Percentiles rank a stretch among this genome's conserved stretches.
phyloP scores from a whole-genome alignment of 1,139 yeast genomes.

The Groenewaldozyma auringiensis region DNA sequence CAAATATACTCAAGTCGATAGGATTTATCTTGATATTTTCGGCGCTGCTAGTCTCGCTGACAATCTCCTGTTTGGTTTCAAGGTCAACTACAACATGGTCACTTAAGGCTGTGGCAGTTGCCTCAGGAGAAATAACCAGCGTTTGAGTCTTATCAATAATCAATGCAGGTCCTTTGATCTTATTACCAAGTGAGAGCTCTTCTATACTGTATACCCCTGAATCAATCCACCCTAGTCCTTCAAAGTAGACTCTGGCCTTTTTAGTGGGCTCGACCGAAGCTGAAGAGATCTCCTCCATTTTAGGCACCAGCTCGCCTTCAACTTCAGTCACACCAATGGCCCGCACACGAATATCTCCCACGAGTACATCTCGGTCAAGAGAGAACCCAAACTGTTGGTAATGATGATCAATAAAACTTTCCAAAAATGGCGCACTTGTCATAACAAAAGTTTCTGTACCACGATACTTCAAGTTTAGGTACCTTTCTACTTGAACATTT shows the following conservation, averaged over 20 bases:
- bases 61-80: conserved; percentile 8
- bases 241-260: conserved; percentile 35
- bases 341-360: conserved; percentile 76
- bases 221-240: conserved; percentile 40
- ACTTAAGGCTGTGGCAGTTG: conserved; percentile 54
- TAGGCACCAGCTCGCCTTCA: conserved; percentile 19
- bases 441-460: conserved; percentile 86
- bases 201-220: conserved; percentile 48
- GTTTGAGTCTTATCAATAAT: conserved; percentile 85
- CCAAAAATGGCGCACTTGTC: conserved; percentile 38
- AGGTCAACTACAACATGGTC: conserved; percentile 49
- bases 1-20: conserved; percentile 65
- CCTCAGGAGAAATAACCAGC: conserved; percentile 64
- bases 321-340: conserved; percentile 44
- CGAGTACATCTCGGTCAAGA: conserved; percentile 55
- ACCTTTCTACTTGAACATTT: conserved; percentile 46
- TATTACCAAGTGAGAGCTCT: conserved; percentile 45
- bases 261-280: background rate
- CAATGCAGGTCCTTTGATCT: conserved; percentile 69
- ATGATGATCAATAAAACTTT: conserved; percentile 45
- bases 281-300: conserved; percentile 10
- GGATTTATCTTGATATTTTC: conserved; percentile 45
- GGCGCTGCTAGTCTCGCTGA: background rate
- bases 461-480: conserved; percentile 68
- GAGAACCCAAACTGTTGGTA: conserved; percentile 64